Evolutionary conservation across 2,329 filamentous ascomycete species (phyloP), one percentile per base, ranked within the genome.

Genomic region (Graphilbum sp.): DNA sequence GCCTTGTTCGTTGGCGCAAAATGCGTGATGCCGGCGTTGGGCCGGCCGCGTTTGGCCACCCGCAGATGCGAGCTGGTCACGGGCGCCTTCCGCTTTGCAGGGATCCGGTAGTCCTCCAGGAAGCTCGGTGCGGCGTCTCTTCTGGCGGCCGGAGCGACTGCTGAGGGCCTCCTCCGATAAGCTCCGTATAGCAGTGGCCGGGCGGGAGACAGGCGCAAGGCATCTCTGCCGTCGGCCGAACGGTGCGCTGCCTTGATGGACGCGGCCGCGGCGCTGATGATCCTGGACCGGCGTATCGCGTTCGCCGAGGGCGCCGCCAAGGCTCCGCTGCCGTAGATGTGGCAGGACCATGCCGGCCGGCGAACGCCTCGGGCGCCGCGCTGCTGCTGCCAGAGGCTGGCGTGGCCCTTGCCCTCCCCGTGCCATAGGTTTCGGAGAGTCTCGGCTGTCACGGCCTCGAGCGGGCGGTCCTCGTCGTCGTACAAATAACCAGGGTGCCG

Each of bases 401-500:
- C 7, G 5, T 12, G 7, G 11, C 19, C 11, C 13, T 30, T 27
- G 12, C 29, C 32, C 17, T 36, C 32, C 17, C 34, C 23, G 10
- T 36, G 35, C 46, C 44, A 43, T 11, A 39, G 9, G 3, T 34
- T 24, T 11, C 36, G 35, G 2, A 48, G 41, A 24, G 42, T 34
- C 3, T 41, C 34, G 2, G 41, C 43, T 2, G 41, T 45, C 18
- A 46, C 43, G 3, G 34, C 11, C 16, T 45, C 42, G 19, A 43
- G 35, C 8, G 40, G 20, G 8, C 42, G 42, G 21, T 38, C 43
- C 5, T 49, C 46, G 11, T 47, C 46, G 32, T 43, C 43, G 13
- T 50, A 51, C 10, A 50, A 49, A 24, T 42, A 43, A 5, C 54
- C 54, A 0, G 49, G 51, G 17, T 50, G 45, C 12, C 29, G 41